Evolutionary conservation across 2,329 filamentous ascomycete genomes (phyloP), one percentile per base, ranked within the genome.

Genomic region (Scolecobasidium constrictum): DNA sequence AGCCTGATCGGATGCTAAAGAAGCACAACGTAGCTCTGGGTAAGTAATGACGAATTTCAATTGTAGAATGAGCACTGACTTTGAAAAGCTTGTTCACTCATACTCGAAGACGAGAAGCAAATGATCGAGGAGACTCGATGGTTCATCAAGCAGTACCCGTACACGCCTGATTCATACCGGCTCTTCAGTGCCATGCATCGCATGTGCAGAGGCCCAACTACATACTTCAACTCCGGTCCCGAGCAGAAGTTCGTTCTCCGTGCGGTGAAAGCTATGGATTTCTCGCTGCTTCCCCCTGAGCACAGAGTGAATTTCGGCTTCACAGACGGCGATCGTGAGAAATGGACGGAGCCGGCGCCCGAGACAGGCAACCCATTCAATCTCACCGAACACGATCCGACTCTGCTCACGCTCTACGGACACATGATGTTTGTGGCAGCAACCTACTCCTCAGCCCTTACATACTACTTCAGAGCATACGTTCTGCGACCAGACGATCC

Each of bases 181-280:
- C 75, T 95, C 53, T 93, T 90, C 57, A 76, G 81, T 21, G 75
- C 82, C 17, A 68, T 92, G n/a, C 84, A 83, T 44, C 76, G 83
- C 15, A 67, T 94, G 5, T 85, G 78, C 54, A 78, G 85, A 41
- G 80, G 84, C 12, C 77, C 81, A 2, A 69, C 77, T 28, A 74
- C 78, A 21, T 85, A 82, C 69, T 94, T 90, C 60, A 81, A 81
- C 40, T 81, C 82, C 3, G 83, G 85, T 0, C 81, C 86, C 0
- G 81, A 82, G 16, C 87, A 94, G 60, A 96, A 96, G 59, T 94
- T 85, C 56, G 79, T 96, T 53, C 71, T 95, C 45, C 80, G 92
- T 4, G 86, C 94, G 62, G 85, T 98, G 62, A 93, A 94, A 60
- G 78, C 79, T 3, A 84, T 94, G 67, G 92, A 98, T 60, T 81